A percentile compares a stretch with the other conserved stretches of the same genome.
phyloP scores from a whole-genome alignment of 2,329 filamentous ascomycete species.

The Epichloe sp. region DNA sequence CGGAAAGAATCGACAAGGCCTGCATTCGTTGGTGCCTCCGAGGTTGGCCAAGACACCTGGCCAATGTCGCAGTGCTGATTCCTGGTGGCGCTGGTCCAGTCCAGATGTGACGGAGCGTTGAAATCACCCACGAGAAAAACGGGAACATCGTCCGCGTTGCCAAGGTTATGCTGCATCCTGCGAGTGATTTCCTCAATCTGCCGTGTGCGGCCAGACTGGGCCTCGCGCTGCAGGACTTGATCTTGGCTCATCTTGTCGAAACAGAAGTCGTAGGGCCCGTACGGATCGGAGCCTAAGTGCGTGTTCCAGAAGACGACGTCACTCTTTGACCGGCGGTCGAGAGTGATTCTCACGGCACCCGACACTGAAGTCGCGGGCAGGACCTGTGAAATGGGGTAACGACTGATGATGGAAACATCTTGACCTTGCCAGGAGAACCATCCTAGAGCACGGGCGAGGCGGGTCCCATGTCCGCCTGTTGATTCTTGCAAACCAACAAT shows the following conservation, averaged over 20 bases:
- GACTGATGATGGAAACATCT: conserved; percentile 9
- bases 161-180: conserved; percentile 17
- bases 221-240: conserved; percentile 19
- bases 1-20: too few relatives aligned
- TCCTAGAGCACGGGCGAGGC: conserved; percentile 23
- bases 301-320: too few relatives aligned
- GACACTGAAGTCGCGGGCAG: too few relatives aligned
- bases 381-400: too few relatives aligned
- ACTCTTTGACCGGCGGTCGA: too few relatives aligned
- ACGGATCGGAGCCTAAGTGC: conserved; percentile 9
- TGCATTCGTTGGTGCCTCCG: too few relatives aligned
- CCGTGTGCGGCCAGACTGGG: conserved; percentile 21
- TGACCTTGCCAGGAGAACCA: conserved; percentile 22
- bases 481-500: conserved; percentile 26
- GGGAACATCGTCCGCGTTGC: conserved; percentile 16
- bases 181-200: conserved; percentile 20
- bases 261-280: conserved; percentile 29
- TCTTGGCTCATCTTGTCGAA: conserved; percentile 19
- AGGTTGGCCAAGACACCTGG: too few relatives aligned
- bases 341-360: too few relatives aligned
- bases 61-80: too few relatives aligned
- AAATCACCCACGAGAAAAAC: conserved; percentile 26
- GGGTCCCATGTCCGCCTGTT: conserved; percentile 14
- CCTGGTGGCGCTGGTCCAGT: conserved; percentile 17
- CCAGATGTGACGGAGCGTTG: conserved; percentile 28